Evolutionary conservation across 2,329 filamentous ascomycete species (phyloP).

Genomic region (Monascus ruber): DNA sequence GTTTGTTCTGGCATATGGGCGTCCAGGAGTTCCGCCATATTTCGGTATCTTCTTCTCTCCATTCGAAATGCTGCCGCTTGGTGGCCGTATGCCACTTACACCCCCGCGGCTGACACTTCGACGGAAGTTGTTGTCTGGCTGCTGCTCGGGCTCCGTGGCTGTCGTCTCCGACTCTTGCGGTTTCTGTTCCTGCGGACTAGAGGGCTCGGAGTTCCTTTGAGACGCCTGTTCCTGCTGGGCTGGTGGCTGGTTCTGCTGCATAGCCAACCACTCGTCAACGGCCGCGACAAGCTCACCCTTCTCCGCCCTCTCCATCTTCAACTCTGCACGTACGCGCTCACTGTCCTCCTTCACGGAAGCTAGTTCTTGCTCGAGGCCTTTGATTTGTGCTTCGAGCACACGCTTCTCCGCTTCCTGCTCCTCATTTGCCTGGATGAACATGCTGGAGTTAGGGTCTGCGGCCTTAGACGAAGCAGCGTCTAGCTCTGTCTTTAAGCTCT

Average conservation of each 20-base stretch:
- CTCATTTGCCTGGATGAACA: slow-evolving; percentile 39
- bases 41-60: slow-evolving; percentile 20
- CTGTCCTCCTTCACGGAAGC: slow-evolving; percentile 60
- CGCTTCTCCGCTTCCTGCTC: slow-evolving; percentile 55
- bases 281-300: slow-evolving; percentile 38
- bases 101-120: slow-evolving; percentile 15
- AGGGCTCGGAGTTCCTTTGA: no score
- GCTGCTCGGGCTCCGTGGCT: slow-evolving; percentile 1
- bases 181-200: no score
- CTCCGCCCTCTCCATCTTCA: slow-evolving; percentile 41
- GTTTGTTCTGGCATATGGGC: slow-evolving; percentile 21
- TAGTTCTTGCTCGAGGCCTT: slow-evolving; percentile 63
- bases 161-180: no score
- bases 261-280: slow-evolving; percentile 35
- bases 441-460: slow-evolving; percentile 35
- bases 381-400: slow-evolving; percentile 61
- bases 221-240: no score
- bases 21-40: slow-evolving; percentile 15
- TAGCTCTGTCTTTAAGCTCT: slow-evolving; percentile 54
- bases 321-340: slow-evolving; percentile 47
- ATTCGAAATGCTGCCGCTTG: slow-evolving; percentile 11
- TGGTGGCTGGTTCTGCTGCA: slow-evolving; percentile 19
- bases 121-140: slow-evolving; percentile 7
- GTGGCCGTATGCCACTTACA: slow-evolving; percentile 20
- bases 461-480: slow-evolving; percentile 55